Evolutionary conservation across 2,329 filamentous ascomycete genomes (phyloP).

Genomic region (Torrubiella hemipterigena): DNA sequence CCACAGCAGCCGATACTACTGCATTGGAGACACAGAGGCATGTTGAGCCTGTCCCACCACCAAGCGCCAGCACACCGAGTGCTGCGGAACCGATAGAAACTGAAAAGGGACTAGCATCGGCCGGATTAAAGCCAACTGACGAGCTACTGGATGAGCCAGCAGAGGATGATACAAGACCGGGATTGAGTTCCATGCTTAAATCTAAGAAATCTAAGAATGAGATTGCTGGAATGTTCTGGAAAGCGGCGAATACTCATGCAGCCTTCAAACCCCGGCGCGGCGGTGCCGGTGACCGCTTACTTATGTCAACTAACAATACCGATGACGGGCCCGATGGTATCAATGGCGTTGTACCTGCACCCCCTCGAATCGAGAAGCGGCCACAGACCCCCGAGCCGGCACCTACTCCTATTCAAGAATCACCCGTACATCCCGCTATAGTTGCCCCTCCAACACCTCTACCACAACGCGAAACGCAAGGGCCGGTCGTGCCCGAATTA

Average conservation of each 20-base stretch:
- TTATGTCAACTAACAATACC: conserved; percentile 46
- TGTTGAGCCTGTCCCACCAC: too few relatives aligned
- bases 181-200: conserved; percentile 84
- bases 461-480: conserved; percentile 11
- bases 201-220: conserved; percentile 62
- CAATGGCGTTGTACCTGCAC: conserved; percentile 75
- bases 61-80: too few relatives aligned
- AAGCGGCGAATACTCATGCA: conserved; percentile 54
- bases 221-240: conserved; percentile 65
- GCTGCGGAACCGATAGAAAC: too few relatives aligned
- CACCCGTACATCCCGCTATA: conserved; percentile 13
- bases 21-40: too few relatives aligned
- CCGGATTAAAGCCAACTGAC: too few relatives aligned
- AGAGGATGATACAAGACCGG: conserved; percentile 46
- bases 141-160: conserved; percentile 2
- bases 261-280: conserved; percentile 79
- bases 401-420: too few relatives aligned
- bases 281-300: conserved; percentile 70
- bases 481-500: background rate
- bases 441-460: conserved; percentile 7
- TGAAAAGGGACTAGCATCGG: too few relatives aligned
- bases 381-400: conserved; percentile 11
- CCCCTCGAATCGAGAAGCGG: conserved; percentile 33
- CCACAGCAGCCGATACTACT: too few relatives aligned
- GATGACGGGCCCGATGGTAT: conserved; percentile 75